Evolutionary conservation across 768 basidiomycete genomes (phyloP), one percentile per base, ranked within the genome.

Genomic region (Cystofilobasidium bisporidii): DNA sequence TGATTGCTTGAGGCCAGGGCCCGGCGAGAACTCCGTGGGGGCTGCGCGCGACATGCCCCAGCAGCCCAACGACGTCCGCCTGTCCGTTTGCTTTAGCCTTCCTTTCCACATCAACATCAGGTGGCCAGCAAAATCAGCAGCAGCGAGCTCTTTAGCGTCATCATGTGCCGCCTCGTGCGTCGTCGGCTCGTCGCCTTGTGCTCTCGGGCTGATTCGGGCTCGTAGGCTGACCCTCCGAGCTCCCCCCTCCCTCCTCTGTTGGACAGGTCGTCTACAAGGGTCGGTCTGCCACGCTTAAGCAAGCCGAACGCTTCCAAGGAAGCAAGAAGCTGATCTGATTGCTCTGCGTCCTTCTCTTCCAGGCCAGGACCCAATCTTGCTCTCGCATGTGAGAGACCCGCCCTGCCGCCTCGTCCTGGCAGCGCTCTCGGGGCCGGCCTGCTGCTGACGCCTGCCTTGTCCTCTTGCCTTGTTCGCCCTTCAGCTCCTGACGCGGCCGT

Each of bases 401-500:
- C 45, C 20, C 15, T 18, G 17, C 45, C 20, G 45, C 26, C 26
- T 32, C 22, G 32, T 48, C 38, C 40, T 20, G 17, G 22, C n/a
- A 32, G 45, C n/a, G 12, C 28, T 22, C 1, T n/a, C 26, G 22
- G 2, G 10, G 22, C 45, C 24, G 11, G 9, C 53, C 56, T 33
- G 61, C 32, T 43, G n/a, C n/a, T n/a, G n/a, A n/a, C n/a, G 14
- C 24, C 24, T 30, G 3, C 24, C 14, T 0, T 56, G 22, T 12
- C 18, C 6, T n/a, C n/a, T n/a, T n/a, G n/a, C n/a, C n/a, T n/a
- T n/a, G n/a, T n/a, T n/a, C 38, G 24, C 22, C n/a, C 11, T 66
- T 53, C 58, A 67, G 66, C 66, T 67, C 3, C 38, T 67, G 17
- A 67, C 66, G 12, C 48, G 66, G 47, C 66, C 66, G 66, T 67